These are phyloP conservation scores for Crithidia expoeki DNA, from an alignment of 208 protist genomes.

Conservation along the genomic window DNA sequence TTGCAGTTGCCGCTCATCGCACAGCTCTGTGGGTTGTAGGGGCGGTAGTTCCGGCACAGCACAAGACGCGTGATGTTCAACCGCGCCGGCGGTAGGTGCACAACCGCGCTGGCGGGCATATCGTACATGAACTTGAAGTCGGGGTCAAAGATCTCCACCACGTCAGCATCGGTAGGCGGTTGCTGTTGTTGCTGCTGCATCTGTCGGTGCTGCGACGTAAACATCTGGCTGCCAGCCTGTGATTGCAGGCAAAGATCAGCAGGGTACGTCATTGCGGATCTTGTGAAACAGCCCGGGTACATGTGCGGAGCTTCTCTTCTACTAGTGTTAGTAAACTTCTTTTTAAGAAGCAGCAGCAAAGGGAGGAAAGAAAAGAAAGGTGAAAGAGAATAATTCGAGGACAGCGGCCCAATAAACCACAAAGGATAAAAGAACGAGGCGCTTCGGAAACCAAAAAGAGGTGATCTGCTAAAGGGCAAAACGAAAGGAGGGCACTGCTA, in stretches of 20 bases:
- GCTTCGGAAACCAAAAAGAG: constrained; percentile 12
- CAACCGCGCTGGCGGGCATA: constrained; percentile 35
- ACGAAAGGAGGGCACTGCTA: too few relatives aligned
- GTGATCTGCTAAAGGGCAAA: too few relatives aligned
- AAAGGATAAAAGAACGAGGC: background rate
- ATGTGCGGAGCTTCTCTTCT: background rate
- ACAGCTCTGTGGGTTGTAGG: constrained; percentile 55
- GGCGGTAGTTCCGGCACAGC: constrained; percentile 74
- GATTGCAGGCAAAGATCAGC: background rate
- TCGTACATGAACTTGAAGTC: constrained; percentile 60
- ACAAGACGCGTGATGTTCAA: constrained; percentile 89
- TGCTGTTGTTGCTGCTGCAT: constrained; percentile 8
- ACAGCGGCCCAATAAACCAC: background rate
- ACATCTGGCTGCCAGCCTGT: background rate
- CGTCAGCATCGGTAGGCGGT: background rate
- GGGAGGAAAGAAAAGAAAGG: background rate
- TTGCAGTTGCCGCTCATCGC: constrained; percentile 73
- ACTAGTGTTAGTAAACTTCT: background rate
- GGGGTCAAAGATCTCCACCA: constrained; percentile 53
- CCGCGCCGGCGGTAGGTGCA: constrained; percentile 65
- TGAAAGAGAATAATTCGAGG: background rate
- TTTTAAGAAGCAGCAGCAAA: background rate
- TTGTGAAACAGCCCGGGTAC: background rate
- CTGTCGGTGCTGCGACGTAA: background rate
- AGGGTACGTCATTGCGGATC: background rate